Evolutionary conservation across 768 basidiomycete genomes (phyloP).

Genomic region (Fistulinella prunicolor): DNA sequence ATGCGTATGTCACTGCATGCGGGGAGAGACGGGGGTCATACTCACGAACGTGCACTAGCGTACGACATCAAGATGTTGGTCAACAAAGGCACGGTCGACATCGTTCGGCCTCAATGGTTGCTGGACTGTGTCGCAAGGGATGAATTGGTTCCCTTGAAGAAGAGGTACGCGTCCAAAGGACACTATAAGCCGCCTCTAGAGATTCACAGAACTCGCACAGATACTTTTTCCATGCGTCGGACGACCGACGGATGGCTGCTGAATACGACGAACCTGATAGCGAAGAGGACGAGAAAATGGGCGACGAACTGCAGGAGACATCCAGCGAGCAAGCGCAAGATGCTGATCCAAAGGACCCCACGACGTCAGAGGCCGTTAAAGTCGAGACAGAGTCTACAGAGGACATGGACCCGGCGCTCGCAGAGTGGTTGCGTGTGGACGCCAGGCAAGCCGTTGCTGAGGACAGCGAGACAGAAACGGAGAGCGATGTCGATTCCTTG

Average conservation of each 20-base stretch:
- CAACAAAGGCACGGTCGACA: constrained; percentile 65
- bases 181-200: background rate
- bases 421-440: constrained; percentile 63
- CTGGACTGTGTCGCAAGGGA: constrained; percentile 66
- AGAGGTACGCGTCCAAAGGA: constrained; percentile 47
- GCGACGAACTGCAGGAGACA: constrained; percentile 3
- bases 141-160: constrained; percentile 55
- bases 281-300: constrained; percentile 29
- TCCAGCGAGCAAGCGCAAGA: constrained; percentile 18
- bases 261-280: constrained; percentile 50
- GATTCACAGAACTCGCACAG: constrained; percentile 33
- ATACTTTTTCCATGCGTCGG: constrained; percentile 77
- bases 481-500: constrained; percentile 67
- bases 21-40: background rate
- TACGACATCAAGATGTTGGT: constrained; percentile 71
- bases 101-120: constrained; percentile 82
- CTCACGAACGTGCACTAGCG: constrained; percentile 38
- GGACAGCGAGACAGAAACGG: constrained; percentile 47
- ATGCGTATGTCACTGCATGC: constrained; percentile 55
- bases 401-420: constrained; percentile 46
- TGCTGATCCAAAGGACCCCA: background rate
- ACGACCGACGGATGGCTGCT: constrained; percentile 42
- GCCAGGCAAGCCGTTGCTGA: constrained; percentile 27
- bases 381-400: constrained; percentile 29
- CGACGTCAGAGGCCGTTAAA: constrained; percentile 2